Evolutionary conservation across 768 basidiomycete species (phyloP), one percentile per base, ranked within the genome.

Genomic region (Leucocoprinus sp.): DNA sequence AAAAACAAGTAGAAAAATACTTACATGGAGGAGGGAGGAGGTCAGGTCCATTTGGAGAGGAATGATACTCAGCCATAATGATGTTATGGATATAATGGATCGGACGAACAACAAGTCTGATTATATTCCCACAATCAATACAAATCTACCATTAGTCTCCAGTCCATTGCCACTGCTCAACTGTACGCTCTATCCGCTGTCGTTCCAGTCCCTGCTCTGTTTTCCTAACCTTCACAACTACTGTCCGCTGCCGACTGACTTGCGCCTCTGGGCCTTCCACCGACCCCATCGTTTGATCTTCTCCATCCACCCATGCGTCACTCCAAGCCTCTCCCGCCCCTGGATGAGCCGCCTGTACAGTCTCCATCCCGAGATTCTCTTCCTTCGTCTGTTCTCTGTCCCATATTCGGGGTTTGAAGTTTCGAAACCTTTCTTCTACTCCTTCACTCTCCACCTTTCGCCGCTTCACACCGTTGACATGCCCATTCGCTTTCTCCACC

Each of bases 331-430:
- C 56, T 17, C 59, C 48, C 27, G 24, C 42, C 36, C 34, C 41
- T 35, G 48, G 34, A 1, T 3, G 40, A 18, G 19, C 21, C 24
- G 15, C 40, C 21, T 36, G 27, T 34, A 31, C 45, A 6, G 44
- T 11, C 14, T 48, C 36, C 14, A 31, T 43, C 31, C 22, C 35
- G 26, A 24, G n/a, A 18, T 51, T 51, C 27, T 52, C 50, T 23
- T 57, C 54, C 11, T 49, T 51, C 17, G 45, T 56, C 27, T 55
- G 55, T 22, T 76, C 62, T 26, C 56, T 64, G 50, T 85, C 84
- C 86, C 86, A 89, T 23, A 55, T 55, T 55, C 72, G 76, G 0
- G 82, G 85, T 58, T 68, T 72, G 66, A 85, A 89, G 57, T 89
- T 78, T 50, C 65, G 72, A 60, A 87, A 86, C 12, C 56, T 57